Evolutionary conservation across 305 asterid genomes (phyloP).

Genomic region (Plantago lanceolata): DNA sequence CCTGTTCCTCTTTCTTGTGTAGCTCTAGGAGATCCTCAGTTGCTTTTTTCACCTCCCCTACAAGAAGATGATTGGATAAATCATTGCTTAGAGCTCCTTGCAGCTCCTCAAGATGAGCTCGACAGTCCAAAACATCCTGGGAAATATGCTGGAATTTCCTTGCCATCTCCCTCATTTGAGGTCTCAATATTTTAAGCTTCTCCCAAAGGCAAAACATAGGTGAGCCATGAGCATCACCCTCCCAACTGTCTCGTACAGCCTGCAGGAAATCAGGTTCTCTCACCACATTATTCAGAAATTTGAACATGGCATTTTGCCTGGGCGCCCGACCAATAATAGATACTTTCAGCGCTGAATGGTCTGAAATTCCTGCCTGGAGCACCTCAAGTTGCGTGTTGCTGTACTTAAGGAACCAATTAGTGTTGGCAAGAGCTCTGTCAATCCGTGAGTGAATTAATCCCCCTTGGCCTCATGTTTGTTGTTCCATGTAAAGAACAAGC

Average conservation of each 20-base stretch:
- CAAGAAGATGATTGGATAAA: not conserved
- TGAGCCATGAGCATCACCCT: not conserved
- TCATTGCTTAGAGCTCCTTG: not conserved
- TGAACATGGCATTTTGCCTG: not conserved
- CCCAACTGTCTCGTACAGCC: not conserved
- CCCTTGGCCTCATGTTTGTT: not conserved
- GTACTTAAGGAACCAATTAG: not conserved
- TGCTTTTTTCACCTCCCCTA: not conserved
- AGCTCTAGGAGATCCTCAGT: not conserved
- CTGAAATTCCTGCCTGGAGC: too few relatives aligned
- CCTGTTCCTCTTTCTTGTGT: not conserved
- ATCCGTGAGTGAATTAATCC: not conserved
- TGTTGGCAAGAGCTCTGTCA: not conserved
- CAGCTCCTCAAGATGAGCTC: not conserved
- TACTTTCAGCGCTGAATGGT: not conserved
- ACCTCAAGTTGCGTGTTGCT: too few relatives aligned
- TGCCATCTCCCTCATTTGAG: not conserved
- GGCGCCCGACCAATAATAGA: not conserved
- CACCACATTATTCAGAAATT: not conserved
- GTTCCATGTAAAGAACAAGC: not conserved
- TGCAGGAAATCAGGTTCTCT: not conserved
- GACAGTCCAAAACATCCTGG: not conserved
- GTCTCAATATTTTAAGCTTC: not conserved
- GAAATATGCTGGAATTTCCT: not conserved
- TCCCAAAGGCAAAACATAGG: not conserved